phyloP scores from a whole-genome alignment of 306 rosid genomes.

The Spatholobus suberectus region DNA sequence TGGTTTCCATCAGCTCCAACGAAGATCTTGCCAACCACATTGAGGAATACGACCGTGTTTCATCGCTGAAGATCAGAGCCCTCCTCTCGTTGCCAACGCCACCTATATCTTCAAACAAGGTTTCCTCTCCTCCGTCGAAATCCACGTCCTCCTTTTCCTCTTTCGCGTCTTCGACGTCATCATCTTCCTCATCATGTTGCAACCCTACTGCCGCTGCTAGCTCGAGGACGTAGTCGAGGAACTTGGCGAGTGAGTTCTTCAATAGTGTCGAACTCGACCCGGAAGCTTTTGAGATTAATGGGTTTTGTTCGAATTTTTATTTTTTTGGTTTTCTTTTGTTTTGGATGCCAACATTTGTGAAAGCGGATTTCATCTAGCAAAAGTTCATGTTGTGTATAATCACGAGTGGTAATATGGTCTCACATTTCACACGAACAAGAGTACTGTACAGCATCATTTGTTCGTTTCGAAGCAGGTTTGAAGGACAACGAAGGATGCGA shows the following conservation, averaged over 20 bases:
- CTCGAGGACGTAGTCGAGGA: no score
- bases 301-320: no score
- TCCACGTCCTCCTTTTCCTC: constrained; percentile 61
- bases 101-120: constrained; percentile 56
- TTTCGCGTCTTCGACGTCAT: constrained; percentile 33
- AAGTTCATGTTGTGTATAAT: constrained; percentile 42
- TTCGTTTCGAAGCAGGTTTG: no score
- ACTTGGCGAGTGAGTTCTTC: no score
- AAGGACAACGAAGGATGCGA: no score
- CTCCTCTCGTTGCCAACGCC: constrained; percentile 81
- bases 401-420: constrained; percentile 51
- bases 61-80: constrained; percentile 76
- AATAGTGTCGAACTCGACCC: no score
- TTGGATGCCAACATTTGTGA: constrained; percentile 48
- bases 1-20: constrained; percentile 83
- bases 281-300: no score
- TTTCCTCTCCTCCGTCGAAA: constrained; percentile 40
- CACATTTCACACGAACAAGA: constrained; percentile 37
- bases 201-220: constrained; percentile 40
- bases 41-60: constrained; percentile 79
- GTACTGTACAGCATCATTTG: background rate
- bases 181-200: constrained; percentile 49
- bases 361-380: constrained; percentile 35
- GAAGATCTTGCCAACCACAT: constrained; percentile 87
- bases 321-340: constrained; percentile 32